A percentile compares a stretch with the other conserved stretches of the same genome.
Conservation (phyloP, 257 asterid genomes). For the Fraxinus excelsior region DNA sequence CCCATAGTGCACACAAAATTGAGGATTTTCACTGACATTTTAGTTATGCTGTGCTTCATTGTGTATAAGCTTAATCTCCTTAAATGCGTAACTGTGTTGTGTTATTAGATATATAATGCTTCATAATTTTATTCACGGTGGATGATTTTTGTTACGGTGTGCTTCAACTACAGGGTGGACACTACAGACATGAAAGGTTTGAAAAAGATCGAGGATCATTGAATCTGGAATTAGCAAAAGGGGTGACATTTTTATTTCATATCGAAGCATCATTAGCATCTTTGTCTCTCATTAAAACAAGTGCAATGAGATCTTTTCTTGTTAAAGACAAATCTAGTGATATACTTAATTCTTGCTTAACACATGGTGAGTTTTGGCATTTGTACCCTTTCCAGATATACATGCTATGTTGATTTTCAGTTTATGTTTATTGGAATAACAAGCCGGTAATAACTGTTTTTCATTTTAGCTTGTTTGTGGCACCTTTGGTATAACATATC, state of each 20-base stretch:
- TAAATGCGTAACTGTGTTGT: not conserved
- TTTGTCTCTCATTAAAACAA: conserved; percentile 5
- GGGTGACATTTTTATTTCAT: not conserved
- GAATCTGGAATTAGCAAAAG: conserved; percentile 29
- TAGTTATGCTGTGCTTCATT: not conserved
- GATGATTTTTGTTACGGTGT: conserved; percentile 11
- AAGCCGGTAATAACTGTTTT: not conserved
- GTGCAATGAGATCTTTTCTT: not conserved
- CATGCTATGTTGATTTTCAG: not conserved
- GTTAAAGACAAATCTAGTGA: not conserved
- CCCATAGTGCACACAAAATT: not conserved
- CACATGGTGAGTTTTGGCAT: not conserved
- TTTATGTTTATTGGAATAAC: not conserved
- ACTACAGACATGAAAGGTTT: conserved; percentile 97
- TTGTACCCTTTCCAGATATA: not conserved
- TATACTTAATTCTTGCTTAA: not conserved
- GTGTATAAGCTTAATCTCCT: not conserved
- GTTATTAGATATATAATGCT: not conserved
- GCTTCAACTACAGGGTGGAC: conserved; percentile 66
- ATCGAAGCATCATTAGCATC: conserved; percentile 19
- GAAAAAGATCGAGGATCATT: conserved; percentile 93
- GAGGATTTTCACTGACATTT: not conserved
- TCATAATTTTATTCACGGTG: not conserved
- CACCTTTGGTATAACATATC: not conserved
- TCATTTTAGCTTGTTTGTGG: not conserved